Percentiles rank a stretch among this genome's conserved stretches.
phyloP scores from a whole-genome alignment of 208 protist genomes.

The Trypanosoma scelopori region DNA sequence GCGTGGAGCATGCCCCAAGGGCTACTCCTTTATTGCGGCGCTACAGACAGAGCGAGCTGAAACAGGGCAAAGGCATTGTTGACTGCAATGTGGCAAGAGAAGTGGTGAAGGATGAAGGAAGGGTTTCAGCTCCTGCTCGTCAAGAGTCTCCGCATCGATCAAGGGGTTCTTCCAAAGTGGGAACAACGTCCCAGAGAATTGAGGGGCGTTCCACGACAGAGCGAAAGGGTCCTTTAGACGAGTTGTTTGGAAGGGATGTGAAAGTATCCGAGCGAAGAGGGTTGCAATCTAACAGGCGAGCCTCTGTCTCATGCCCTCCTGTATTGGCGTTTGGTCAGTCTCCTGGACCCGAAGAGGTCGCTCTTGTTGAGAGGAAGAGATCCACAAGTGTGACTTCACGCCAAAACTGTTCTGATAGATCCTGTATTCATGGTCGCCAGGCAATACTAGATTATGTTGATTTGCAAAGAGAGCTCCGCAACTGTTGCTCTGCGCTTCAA shows the following conservation, averaged over 20 bases:
- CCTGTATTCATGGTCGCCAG: slow-evolving; percentile 68
- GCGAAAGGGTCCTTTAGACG: neutral
- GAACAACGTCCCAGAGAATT: neutral
- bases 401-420: slow-evolving; percentile 28
- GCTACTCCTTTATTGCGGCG: slow-evolving; percentile 4
- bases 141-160: neutral
- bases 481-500: slow-evolving; percentile 46
- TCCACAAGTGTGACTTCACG: neutral
- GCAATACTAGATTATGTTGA: slow-evolving; percentile 69
- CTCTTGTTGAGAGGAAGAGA: slow-evolving; percentile 3
- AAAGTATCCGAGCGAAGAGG: neutral
- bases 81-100: neutral
- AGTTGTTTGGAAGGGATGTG: neutral
- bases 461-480: slow-evolving; percentile 60
- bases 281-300: neutral
- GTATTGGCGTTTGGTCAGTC: neutral
- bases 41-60: slow-evolving; percentile 5
- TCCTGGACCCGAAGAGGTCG: neutral
- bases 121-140: neutral
- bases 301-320: slow-evolving; percentile 5
- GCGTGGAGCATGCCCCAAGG: neutral
- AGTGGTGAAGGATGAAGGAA: neutral
- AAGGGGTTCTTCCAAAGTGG: neutral
- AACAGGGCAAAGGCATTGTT: neutral
- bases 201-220: neutral